phyloP scores from a whole-genome alignment of 352 stramenopile species.

The Aphanomyces stellatus region DNA sequence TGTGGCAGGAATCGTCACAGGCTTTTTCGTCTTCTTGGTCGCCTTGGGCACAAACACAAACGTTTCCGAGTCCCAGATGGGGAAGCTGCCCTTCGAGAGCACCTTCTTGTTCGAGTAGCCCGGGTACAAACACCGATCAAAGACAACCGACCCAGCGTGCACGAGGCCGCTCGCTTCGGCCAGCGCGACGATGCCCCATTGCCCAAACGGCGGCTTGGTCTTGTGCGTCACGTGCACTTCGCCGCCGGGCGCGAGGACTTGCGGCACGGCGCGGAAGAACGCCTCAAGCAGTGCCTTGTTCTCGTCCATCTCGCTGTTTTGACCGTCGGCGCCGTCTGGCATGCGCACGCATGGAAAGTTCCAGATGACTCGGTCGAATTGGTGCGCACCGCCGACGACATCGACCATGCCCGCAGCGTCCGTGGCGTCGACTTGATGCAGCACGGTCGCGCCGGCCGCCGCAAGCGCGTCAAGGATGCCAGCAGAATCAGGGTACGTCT shows the following conservation, averaged over 20 bases:
- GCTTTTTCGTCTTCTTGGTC: not conserved
- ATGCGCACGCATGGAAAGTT: constrained; percentile 96
- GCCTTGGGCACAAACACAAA: constrained; percentile 80
- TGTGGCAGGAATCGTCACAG: not conserved
- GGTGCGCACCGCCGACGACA: constrained; percentile 22
- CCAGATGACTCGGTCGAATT: constrained; percentile 94
- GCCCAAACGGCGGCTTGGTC: constrained; percentile 88
- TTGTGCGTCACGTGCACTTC: constrained; percentile 96
- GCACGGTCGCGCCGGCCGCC: constrained; percentile 36
- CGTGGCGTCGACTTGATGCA: constrained; percentile 89
- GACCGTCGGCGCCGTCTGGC: constrained; percentile 88
- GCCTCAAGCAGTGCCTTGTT: constrained; percentile 88
- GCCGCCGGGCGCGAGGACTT: constrained; percentile 40
- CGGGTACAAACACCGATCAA: constrained; percentile 88
- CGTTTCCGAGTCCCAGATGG: constrained; percentile 93
- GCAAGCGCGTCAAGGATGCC: constrained; percentile 70
- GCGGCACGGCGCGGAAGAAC: constrained; percentile 74
- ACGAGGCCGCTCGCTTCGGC: constrained; percentile 39
- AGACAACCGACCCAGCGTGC: constrained; percentile 76
- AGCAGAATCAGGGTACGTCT: constrained; percentile 87
- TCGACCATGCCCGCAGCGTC: constrained; percentile 57
- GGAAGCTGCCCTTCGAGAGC: constrained; percentile 91
- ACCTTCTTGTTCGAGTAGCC: constrained; percentile 96
- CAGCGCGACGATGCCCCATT: constrained; percentile 79
- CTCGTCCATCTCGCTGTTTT: constrained; percentile 93